These are phyloP conservation scores for Davidsoniella australis DNA, from an alignment of 2,329 filamentous ascomycete genomes.

Conservation along the genomic window DNA sequence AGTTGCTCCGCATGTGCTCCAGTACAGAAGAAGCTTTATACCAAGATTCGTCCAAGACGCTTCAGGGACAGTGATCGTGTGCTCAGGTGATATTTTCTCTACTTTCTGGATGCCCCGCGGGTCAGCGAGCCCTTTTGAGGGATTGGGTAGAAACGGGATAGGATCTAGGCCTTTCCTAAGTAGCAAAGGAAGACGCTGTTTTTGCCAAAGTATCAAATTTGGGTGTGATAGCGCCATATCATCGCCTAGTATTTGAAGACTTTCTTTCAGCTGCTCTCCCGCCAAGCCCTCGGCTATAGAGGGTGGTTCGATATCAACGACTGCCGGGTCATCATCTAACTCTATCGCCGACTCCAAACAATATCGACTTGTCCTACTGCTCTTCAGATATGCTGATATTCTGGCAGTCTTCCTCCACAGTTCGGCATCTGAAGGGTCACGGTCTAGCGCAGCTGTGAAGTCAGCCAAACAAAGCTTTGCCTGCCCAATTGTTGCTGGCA, in stretches of 20 bases:
- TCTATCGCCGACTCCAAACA: slow-evolving; percentile 51
- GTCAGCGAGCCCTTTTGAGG: slow-evolving; percentile 22
- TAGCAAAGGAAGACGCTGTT: slow-evolving; percentile 31
- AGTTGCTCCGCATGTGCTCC: slow-evolving; percentile 8
- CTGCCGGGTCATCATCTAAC: slow-evolving; percentile 46
- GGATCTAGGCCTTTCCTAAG: slow-evolving; percentile 42
- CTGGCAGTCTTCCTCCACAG: slow-evolving; percentile 44
- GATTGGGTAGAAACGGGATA: slow-evolving; percentile 42
- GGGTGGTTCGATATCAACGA: slow-evolving; percentile 43
- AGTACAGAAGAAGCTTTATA: slow-evolving; percentile 19
- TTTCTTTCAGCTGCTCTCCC: slow-evolving; percentile 41
- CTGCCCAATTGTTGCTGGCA: slow-evolving; percentile 21
- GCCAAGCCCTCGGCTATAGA: slow-evolving; percentile 46
- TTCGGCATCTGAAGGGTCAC: slow-evolving; percentile 50
- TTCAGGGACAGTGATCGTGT: slow-evolving; percentile 12
- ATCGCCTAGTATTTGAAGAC: slow-evolving; percentile 36
- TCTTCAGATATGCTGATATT: slow-evolving; percentile 40
- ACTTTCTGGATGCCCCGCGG: neutral
- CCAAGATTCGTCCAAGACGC: slow-evolving; percentile 22
- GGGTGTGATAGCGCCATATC: slow-evolving; percentile 42
- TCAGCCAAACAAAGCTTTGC: slow-evolving; percentile 34
- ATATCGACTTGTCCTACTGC: slow-evolving; percentile 39
- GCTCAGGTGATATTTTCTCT: neutral
- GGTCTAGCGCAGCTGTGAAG: slow-evolving; percentile 42
- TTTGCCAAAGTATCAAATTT: slow-evolving; percentile 38